Evolutionary conservation across 352 stramenopile species (phyloP), one percentile per base, ranked within the genome.

Genomic region (Pythium sp.): DNA sequence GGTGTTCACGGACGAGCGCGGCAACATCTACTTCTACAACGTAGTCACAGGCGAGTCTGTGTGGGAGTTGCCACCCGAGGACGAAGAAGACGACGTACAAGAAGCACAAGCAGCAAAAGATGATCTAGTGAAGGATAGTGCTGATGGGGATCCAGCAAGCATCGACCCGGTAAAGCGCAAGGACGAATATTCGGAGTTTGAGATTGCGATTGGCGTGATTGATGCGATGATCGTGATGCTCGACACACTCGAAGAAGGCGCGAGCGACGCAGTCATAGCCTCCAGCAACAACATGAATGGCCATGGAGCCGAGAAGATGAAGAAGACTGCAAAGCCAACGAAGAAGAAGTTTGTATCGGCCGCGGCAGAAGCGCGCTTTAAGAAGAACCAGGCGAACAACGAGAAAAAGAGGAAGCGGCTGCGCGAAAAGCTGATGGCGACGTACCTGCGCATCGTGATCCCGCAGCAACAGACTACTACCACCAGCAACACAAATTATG

Each of bases 21-120:
- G 82, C 38, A 90, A 86, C 67, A 66, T 90, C 55, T 94, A 92
- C 80, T 93, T 92, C 58, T 91, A 82, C 71, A 92, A 91, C 73
- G 78, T 62, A 9, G 3, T 79, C 57, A 88, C 85, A 2, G 85
- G 82, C 14, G 82, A 92, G 65, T 87, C 87, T 1, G 69, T 83
- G 54, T 94, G 87, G 87, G 80, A 89, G 70, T 65, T 90, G 36
- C 87, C 87, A 0, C 59, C 69, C 1, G 80, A 89, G 43, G 71
- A 67, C 12, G 68, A 64, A 18, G 66, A 74, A 3, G 38, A 69
- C 20, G 70, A 78, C 49, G 55, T 38, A 8, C 32, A 38, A 38
- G 32, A 43, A 15, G 41, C 20, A 5, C 41, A 49, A 15, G 15
- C 15, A 18, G 15, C n/a, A 47, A n/a, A n/a, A 47, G 5, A 47